Conservation (phyloP, 2,329 filamentous ascomycete genomes). For the Helotiales sp. region DNA sequence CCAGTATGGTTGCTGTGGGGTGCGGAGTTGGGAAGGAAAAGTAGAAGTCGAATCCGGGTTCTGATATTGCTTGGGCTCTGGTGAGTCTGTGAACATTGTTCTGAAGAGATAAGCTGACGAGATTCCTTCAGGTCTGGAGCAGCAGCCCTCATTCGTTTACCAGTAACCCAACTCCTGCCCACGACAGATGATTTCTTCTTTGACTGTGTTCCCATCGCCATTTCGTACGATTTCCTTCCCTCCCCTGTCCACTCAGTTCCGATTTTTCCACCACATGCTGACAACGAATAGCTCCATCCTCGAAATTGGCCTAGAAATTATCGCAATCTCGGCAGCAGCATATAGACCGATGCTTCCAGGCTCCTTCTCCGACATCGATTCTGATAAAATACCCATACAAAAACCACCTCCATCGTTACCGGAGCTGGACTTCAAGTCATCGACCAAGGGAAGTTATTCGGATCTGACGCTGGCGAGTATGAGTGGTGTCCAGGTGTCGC, state of each 20-base stretch:
- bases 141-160: slow-evolving; percentile 8
- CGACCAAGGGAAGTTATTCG: not conserved
- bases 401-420: not conserved
- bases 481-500: not conserved
- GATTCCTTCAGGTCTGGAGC: slow-evolving; percentile 9
- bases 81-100: not conserved
- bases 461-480: not conserved
- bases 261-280: not conserved
- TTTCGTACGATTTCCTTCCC: slow-evolving; percentile 1
- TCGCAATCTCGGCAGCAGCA: slow-evolving; percentile 4
- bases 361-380: slow-evolving; percentile 2
- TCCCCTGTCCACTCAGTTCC: too few species aligned
- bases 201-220: slow-evolving; percentile 11
- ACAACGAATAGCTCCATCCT: slow-evolving; percentile 6
- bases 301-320: slow-evolving; percentile 8
- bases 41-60: slow-evolving; percentile 44
- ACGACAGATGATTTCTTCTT: slow-evolving; percentile 14
- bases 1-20: slow-evolving; percentile 52
- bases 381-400: not conserved
- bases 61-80: slow-evolving; percentile 46
- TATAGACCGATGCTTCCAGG: slow-evolving; percentile 7
- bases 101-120: not conserved
- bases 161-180: slow-evolving; percentile 3
- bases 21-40: slow-evolving; percentile 42
- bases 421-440: not conserved